Evolutionary conservation across 139 green algal genomes (phyloP), one percentile per base, ranked within the genome.

Genomic region (Chlorella sp.): DNA sequence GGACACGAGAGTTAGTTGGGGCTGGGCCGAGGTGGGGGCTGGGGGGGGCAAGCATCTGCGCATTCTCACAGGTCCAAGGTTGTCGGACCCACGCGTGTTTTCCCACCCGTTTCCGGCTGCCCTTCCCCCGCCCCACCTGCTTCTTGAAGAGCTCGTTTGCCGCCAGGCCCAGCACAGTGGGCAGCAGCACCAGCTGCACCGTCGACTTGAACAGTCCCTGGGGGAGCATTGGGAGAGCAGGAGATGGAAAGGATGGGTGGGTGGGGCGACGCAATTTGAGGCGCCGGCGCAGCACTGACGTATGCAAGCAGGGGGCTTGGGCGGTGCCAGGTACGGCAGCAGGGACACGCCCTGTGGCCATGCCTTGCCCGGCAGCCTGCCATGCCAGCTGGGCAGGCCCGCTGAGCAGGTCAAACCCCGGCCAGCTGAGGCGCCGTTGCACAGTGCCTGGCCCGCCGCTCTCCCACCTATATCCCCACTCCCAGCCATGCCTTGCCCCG

Each of bases 111-210:
- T 48, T 26, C 9, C 26, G 22, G 21, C 9, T 37, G 24, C 48
- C 32, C 80, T 12, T 4, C 61, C 34, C 21, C n/a, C 92, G 77
- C 86, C 36, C 28, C n/a, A 95, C 95, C 75, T 92, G 37, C 64
- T 91, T 91, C 26, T 92, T 93, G 79, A 93, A 95, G 32, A 92
- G 75, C 86, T 95, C 92, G 87, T 97, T 97, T 37, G 93, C 57
- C 24, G 88, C 32, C 21, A 98, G 91, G 40, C 96, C 96, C 22
- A 95, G 21, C 34, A 97, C 39, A 12, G 95, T 97, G 89, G 96
- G 96, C 39, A 97, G 79, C 39, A 98, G 93, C 37, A 98, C 96
- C 69, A 98, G 94, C 90, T 97, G 92, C 83, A 97, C 93, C 18
- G 94, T 95, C 32, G 88, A 93, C 48, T 90, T 39, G n/a, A 93